These are phyloP conservation scores for Annulohypoxylon maeteangense DNA, from an alignment of 495 filamentous ascomycete genomes.

Conservation along the genomic window DNA sequence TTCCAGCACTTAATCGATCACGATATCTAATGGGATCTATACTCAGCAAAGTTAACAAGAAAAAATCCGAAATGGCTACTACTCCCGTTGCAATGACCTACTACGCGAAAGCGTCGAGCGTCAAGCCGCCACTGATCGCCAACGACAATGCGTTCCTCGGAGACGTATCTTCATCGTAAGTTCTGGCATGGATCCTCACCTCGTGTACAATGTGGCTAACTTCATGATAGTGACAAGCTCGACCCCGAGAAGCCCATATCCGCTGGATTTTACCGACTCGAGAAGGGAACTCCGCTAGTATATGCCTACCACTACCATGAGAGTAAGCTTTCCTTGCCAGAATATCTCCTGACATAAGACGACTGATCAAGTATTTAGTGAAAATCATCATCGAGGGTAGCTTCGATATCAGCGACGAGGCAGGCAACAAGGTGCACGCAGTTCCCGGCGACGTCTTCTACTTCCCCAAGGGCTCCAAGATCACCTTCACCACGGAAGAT, in stretches of 20 bases:
- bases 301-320: conserved; percentile 83
- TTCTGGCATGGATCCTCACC: background rate
- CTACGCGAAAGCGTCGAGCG: conserved; percentile 68
- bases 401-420: conserved; percentile 76
- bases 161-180: conserved; percentile 70
- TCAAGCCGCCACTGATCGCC: conserved; percentile 76
- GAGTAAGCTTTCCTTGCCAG: conserved; percentile 54
- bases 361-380: conserved; percentile 30
- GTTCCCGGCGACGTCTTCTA: conserved; percentile 79
- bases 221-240: conserved; percentile 59
- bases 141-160: conserved; percentile 80
- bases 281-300: conserved; percentile 77
- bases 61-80: conserved; percentile 37
- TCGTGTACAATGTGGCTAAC: background rate
- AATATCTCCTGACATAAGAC: background rate
- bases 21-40: conserved; percentile 50
- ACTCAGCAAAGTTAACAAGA: conserved; percentile 57
- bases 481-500: conserved; percentile 77
- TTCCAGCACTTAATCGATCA: background rate
- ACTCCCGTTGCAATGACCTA: conserved; percentile 58
- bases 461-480: conserved; percentile 78
- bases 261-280: conserved; percentile 76
- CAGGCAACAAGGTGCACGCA: conserved; percentile 74
- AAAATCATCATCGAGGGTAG: conserved; percentile 84
- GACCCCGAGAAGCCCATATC: conserved; percentile 73